phyloP scores from a whole-genome alignment of 192 early-diverging fungal species.

The Haplosporangium gracile region DNA sequence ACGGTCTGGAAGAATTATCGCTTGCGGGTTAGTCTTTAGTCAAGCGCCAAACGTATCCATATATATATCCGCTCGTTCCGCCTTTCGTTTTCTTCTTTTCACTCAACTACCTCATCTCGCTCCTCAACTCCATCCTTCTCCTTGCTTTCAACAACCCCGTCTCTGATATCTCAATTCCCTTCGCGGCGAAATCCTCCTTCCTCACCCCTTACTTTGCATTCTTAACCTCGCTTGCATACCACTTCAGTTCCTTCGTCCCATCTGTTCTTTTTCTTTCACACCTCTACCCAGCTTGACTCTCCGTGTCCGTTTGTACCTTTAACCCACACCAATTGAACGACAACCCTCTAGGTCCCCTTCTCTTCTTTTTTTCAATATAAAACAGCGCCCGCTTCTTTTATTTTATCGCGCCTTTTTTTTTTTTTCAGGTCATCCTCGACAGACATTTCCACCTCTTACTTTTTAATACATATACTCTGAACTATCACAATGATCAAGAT shows the following conservation, averaged over 20 bases:
- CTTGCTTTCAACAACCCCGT: background rate
- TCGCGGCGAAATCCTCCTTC: background rate
- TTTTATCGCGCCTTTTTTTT: no score
- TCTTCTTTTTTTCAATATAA: no score
- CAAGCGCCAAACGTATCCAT: background rate
- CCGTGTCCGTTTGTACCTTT: no score
- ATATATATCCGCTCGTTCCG: background rate
- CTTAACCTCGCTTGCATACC: background rate
- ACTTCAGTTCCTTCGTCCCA: no score
- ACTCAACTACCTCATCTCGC: background rate
- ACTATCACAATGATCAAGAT: slow-evolving; percentile 20
- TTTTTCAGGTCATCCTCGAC: no score
- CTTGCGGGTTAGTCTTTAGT: background rate
- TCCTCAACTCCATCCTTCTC: background rate
- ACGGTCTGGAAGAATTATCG: background rate
- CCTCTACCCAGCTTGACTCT: background rate
- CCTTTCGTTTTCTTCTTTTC: background rate
- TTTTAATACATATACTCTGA: background rate
- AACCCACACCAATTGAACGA: no score
- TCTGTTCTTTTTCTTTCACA: background rate
- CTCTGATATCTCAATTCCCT: background rate
- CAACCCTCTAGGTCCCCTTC: no score
- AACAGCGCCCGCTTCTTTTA: no score
- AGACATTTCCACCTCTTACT: background rate
- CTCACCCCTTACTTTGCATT: background rate